A percentile compares a stretch with the other conserved stretches of the same genome.
phyloP scores from a whole-genome alignment of 148 eudicot species.

The Silene conica region DNA sequence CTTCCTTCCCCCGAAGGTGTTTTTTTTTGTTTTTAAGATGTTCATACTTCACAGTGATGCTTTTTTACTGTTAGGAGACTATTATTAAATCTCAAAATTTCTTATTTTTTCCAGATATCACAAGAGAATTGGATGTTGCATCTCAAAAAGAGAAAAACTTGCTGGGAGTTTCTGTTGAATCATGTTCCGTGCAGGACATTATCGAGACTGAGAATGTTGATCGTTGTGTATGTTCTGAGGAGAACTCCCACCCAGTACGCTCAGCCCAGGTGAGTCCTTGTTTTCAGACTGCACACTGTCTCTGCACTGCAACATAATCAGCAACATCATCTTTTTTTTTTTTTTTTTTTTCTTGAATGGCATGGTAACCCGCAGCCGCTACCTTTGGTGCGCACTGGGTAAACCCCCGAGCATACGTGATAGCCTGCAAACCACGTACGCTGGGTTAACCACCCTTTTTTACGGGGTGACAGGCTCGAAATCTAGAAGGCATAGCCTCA shows the following conservation, averaged over 20 bases:
- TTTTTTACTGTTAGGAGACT: background rate
- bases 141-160: conserved; percentile 28
- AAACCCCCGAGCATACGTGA: no score
- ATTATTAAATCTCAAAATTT: conserved; percentile 3
- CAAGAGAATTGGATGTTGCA: conserved; percentile 25
- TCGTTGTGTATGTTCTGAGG: conserved; percentile 26
- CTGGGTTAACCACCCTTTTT: no score
- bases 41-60: background rate
- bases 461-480: no score
- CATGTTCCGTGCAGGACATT: conserved; percentile 21
- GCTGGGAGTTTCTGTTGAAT: conserved; percentile 27
- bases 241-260: conserved; percentile 22
- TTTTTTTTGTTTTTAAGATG: conserved; percentile 7
- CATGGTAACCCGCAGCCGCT: no score
- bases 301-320: no score
- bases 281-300: background rate
- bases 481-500: no score
- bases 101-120: conserved; percentile 35
- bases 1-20: conserved; percentile 27
- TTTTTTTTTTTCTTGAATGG: no score
- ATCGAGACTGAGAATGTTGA: conserved; percentile 19
- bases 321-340: background rate
- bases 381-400: no score
- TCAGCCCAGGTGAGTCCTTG: conserved; percentile 36
- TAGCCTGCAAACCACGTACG: no score